Evolutionary conservation across 2,329 filamentous ascomycete genomes (phyloP).

Genomic region (Lasiodiplodia hormozganensis): DNA sequence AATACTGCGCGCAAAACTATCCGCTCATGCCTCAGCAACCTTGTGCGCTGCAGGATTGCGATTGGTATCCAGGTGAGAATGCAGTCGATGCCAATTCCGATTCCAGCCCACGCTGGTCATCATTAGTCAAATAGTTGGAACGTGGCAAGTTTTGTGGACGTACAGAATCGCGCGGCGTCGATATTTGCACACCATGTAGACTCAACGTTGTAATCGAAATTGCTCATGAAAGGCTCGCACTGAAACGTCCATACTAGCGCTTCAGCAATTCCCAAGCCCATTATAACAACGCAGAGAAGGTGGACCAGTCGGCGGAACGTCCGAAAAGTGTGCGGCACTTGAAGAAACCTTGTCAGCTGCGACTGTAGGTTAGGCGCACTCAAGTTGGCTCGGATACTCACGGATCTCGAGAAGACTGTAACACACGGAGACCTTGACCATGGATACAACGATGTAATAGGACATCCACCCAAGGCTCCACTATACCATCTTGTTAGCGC

Average conservation of each 20-base stretch:
- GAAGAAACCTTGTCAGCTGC: neutral
- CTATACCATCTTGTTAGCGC: neutral
- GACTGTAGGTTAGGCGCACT: neutral
- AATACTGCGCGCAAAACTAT: constrained; percentile 20
- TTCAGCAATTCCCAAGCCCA: constrained; percentile 26
- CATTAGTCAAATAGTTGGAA: neutral
- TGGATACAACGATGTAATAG: constrained; percentile 27
- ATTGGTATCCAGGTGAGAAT: constrained; percentile 26
- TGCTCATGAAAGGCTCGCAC: constrained; percentile 26
- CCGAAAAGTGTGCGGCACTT: constrained; percentile 24
- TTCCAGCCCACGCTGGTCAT: constrained; percentile 21
- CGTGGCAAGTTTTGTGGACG: neutral
- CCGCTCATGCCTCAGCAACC: constrained; percentile 21
- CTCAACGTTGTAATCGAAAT: constrained; percentile 23
- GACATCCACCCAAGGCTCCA: constrained; percentile 23
- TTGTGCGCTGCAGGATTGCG: constrained; percentile 24
- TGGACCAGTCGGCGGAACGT: constrained; percentile 12
- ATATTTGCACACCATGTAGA: constrained; percentile 20
- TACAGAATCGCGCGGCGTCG: constrained; percentile 24
- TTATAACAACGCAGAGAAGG: constrained; percentile 12
- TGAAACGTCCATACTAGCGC: constrained; percentile 25
- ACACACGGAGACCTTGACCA: constrained; percentile 29
- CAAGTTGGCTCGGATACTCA: neutral
- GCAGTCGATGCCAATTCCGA: constrained; percentile 25
- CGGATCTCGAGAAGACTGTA: constrained; percentile 28